These are phyloP conservation scores for Solanum stenotomum DNA, from an alignment of 257 asterid species.

Conservation along the genomic window DNA sequence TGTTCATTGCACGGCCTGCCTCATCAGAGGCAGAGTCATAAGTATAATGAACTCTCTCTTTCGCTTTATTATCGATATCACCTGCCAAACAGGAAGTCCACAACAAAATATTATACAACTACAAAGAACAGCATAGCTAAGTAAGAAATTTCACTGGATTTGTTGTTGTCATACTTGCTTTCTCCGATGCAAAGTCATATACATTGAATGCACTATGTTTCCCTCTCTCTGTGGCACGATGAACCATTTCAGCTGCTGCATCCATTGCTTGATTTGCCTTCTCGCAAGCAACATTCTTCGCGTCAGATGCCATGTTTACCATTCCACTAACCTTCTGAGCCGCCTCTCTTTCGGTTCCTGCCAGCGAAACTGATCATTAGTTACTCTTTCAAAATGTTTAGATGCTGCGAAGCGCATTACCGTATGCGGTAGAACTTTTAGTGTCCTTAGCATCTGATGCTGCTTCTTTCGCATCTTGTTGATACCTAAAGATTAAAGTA, in stretches of 20 bases:
- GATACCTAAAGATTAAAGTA: not conserved
- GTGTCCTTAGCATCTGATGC: constrained; percentile 30
- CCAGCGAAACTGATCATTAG: not conserved
- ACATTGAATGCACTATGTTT: constrained; percentile 13
- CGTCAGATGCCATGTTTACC: constrained; percentile 1
- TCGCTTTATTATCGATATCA: not conserved
- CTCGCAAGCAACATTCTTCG: constrained; percentile 15
- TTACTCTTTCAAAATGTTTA: not conserved
- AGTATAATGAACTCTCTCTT: constrained; percentile 7
- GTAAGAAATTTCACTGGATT: constrained; percentile 13
- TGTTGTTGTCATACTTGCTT: not conserved
- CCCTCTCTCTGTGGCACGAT: not conserved
- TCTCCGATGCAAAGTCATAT: constrained; percentile 3
- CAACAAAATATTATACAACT: not conserved
- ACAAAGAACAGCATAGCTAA: not conserved
- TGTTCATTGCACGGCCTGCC: constrained; percentile 9
- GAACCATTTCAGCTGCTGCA: constrained; percentile 15
- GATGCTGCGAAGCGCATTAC: constrained; percentile 3
- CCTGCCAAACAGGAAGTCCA: constrained; percentile 1
- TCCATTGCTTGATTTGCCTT: constrained; percentile 20
- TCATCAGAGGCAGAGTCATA: not conserved
- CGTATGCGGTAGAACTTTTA: constrained; percentile 33
- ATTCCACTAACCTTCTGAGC: not conserved
- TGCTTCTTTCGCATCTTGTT: constrained; percentile 29
- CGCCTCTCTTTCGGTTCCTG: constrained; percentile 43